Conservation (phyloP, 345 rosid species). For the Eucalyptus cloeziana region DNA sequence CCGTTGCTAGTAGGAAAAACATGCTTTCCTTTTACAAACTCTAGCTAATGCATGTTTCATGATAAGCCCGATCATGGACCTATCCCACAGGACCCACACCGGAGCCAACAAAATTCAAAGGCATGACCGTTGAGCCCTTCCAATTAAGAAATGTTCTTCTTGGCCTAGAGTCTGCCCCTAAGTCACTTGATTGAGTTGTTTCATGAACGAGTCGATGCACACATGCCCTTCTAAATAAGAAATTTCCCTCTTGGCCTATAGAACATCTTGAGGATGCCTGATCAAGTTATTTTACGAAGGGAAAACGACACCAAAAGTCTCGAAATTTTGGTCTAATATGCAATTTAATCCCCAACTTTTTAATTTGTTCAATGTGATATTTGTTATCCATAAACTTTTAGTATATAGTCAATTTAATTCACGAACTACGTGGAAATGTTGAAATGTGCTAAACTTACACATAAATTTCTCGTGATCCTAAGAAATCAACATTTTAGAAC, state of each 20-base stretch:
- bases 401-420: no score
- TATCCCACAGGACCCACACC: background rate
- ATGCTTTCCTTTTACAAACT: background rate
- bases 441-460: background rate
- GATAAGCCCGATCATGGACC: background rate
- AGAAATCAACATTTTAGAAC: background rate
- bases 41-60: background rate
- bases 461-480: background rate
- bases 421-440: rapidly evolving
- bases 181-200: background rate
- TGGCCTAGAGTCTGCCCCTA: background rate
- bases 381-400: rapidly evolving
- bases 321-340: rapidly evolving
- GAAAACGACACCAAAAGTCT: no score
- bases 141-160: background rate
- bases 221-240: background rate
- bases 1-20: background rate
- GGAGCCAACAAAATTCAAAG: background rate
- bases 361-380: no score
- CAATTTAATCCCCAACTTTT: rapidly evolving
- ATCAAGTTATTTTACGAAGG: background rate
- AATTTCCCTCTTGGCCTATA: background rate
- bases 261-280: background rate
- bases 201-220: background rate
- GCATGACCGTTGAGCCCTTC: background rate